Evolutionary conservation across 129 eudicot species (phyloP).

Genomic region (Escallonia rubra): DNA sequence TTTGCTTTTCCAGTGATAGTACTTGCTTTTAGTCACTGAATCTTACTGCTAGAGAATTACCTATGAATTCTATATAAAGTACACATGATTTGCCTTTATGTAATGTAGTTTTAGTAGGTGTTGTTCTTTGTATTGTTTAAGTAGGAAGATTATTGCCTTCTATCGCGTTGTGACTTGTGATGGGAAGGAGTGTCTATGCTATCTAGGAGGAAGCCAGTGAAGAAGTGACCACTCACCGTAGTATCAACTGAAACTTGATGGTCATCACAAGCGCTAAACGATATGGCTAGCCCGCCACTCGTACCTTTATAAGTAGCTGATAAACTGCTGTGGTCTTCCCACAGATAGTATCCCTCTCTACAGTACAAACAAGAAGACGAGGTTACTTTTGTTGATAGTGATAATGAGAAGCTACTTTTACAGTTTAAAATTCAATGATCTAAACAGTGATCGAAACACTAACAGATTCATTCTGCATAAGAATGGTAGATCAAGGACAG

Average conservation of each 20-base stretch:
- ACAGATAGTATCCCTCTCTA: slow-evolving; percentile 43
- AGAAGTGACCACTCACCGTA: slow-evolving; percentile 32
- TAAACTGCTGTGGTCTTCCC: slow-evolving; percentile 45
- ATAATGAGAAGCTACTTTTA: neutral
- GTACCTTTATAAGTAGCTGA: slow-evolving; percentile 50
- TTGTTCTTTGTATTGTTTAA: too few species aligned
- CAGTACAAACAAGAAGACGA: neutral
- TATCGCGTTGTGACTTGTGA: too few species aligned
- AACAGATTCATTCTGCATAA: slow-evolving; percentile 46
- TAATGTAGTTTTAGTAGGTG: too few species aligned
- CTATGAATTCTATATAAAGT: too few species aligned
- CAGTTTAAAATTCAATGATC: neutral
- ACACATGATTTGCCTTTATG: too few species aligned
- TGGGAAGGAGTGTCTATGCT: too few species aligned
- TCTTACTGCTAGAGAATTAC: too few species aligned
- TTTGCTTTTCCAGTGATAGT: too few species aligned
- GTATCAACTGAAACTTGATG: slow-evolving; percentile 59
- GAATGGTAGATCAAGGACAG: slow-evolving; percentile 55
- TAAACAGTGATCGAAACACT: neutral
- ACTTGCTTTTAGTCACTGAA: too few species aligned
- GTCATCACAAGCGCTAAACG: slow-evolving; percentile 66
- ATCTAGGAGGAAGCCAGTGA: too few species aligned
- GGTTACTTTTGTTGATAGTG: neutral
- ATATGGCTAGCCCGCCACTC: slow-evolving; percentile 59
- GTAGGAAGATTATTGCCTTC: too few species aligned